phyloP scores from a whole-genome alignment of 495 filamentous ascomycete species.

The Aspergillus taichungensis region DNA sequence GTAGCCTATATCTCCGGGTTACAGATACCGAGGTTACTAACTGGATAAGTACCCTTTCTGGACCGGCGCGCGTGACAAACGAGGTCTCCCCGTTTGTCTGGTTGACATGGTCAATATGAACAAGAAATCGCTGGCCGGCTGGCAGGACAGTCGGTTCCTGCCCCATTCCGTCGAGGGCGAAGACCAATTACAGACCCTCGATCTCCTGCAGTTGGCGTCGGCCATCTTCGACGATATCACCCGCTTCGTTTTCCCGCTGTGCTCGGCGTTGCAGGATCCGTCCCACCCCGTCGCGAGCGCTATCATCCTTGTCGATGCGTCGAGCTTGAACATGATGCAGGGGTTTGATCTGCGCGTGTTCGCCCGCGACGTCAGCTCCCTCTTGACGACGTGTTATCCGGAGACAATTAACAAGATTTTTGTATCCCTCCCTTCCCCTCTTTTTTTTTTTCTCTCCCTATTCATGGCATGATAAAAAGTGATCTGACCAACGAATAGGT shows the following conservation, averaged over 20 bases:
- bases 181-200: neutral
- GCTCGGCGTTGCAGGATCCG: conserved; percentile 12
- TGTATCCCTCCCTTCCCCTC: conserved; percentile 4
- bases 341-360: conserved; percentile 19
- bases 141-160: conserved; percentile 10
- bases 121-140: conserved; percentile 6
- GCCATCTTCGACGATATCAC: conserved; percentile 17
- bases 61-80: conserved; percentile 25
- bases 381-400: conserved; percentile 24
- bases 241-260: conserved; percentile 25
- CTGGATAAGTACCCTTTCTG: conserved; percentile 22
- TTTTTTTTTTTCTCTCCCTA: neutral
- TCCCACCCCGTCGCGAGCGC: conserved; percentile 11
- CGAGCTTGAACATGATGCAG: conserved; percentile 15
- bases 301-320: conserved; percentile 20
- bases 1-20: neutral
- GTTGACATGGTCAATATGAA: conserved; percentile 15
- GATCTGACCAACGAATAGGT: conserved; percentile 8
- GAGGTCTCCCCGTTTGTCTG: conserved; percentile 20
- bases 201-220: conserved; percentile 18
- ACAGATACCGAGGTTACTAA: neutral
- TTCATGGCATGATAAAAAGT: neutral
- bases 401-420: conserved; percentile 20
- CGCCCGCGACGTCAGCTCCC: conserved; percentile 16
- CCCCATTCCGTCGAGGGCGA: neutral